These are phyloP conservation scores for Chlamydomonas applanata DNA, from an alignment of 139 green algal genomes.

Conservation along the genomic window DNA sequence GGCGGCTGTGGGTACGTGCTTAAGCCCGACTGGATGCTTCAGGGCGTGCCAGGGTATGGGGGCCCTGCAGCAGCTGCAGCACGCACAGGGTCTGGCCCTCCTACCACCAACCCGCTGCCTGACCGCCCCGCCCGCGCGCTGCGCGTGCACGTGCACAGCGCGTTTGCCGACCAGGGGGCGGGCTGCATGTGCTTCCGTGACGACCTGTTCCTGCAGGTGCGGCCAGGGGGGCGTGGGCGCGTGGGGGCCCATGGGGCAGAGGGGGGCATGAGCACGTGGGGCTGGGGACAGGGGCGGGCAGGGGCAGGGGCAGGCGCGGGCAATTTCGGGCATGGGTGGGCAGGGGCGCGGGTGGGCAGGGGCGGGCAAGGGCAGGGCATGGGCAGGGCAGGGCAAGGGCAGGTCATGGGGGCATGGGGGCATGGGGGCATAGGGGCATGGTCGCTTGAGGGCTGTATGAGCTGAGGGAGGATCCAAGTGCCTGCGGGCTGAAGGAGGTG, in stretches of 20 bases:
- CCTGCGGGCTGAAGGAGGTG: too few relatives aligned
- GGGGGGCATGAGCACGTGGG: not conserved
- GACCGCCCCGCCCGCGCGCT: conserved; percentile 3
- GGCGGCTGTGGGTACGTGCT: conserved; percentile 40
- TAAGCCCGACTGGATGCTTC: conserved; percentile 42
- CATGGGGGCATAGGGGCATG: too few relatives aligned
- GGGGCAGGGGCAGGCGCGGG: too few relatives aligned
- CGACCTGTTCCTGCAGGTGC: conserved; percentile 33
- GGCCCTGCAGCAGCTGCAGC: not conserved
- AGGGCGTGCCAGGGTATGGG: not conserved
- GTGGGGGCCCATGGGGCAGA: not conserved
- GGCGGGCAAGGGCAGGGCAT: too few relatives aligned
- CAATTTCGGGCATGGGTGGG: too few relatives aligned
- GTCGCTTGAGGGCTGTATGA: too few relatives aligned
- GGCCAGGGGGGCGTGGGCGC: not conserved
- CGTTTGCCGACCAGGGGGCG: conserved; percentile 8
- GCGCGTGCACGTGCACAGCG: conserved; percentile 18
- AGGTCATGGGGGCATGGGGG: too few relatives aligned
- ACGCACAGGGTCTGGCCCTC: not conserved
- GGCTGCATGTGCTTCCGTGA: conserved; percentile 25
- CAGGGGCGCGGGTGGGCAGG: too few relatives aligned
- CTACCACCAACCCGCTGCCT: conserved; percentile 7
- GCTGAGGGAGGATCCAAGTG: too few relatives aligned
- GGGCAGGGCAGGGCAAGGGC: too few relatives aligned
- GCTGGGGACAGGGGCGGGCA: not conserved